These are phyloP conservation scores for Trichomonas vaginalis DNA, from an alignment of 208 protist species.

Conservation along the genomic window DNA sequence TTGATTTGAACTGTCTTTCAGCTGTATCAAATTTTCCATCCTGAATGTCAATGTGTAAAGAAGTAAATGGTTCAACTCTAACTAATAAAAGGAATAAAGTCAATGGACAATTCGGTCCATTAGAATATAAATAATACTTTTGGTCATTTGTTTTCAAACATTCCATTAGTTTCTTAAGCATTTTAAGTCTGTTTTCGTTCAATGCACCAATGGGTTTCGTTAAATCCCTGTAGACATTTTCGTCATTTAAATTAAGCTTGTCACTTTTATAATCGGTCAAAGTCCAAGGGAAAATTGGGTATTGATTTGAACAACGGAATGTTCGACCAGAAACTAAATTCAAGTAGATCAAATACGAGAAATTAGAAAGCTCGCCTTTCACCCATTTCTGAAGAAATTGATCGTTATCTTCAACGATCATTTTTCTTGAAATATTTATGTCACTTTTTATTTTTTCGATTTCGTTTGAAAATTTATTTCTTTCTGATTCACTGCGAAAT, in stretches of 20 bases:
- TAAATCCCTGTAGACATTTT: neutral
- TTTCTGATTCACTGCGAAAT: neutral
- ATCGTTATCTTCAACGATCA: neutral
- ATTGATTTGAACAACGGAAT: constrained; percentile 85
- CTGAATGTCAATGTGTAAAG: neutral
- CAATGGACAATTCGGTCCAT: neutral
- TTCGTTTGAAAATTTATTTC: neutral
- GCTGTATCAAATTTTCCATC: neutral
- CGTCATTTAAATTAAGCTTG: neutral
- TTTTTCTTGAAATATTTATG: neutral
- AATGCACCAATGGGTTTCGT: neutral
- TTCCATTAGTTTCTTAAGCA: neutral
- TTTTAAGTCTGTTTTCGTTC: neutral
- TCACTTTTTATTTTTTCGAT: neutral
- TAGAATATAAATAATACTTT: neutral
- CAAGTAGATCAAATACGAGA: constrained; percentile 41
- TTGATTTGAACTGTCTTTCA: neutral
- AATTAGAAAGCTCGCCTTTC: constrained; percentile 11
- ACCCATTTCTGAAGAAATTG: neutral
- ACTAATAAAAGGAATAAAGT: neutral
- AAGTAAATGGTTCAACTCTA: neutral
- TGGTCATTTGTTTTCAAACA: neutral
- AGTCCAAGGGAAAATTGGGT: constrained; percentile 82
- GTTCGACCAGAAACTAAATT: constrained; percentile 78
- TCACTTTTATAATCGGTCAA: neutral